Conservation (phyloP, 176 grass and related monocot genomes). For the Coix lacrymajobi region DNA sequence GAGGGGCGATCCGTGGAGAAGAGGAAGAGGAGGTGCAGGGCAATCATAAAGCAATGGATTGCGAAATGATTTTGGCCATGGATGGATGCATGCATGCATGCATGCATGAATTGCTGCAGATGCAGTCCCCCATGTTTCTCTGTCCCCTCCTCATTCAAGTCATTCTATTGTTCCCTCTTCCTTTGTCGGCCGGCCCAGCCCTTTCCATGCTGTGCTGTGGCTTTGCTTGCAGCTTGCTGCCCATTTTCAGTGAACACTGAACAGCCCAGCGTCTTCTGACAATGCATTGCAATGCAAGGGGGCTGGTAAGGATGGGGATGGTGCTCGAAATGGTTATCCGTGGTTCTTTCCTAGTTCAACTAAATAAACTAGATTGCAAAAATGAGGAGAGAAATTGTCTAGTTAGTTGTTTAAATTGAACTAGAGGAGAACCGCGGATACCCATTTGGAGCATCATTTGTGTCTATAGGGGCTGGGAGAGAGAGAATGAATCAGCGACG, state of each 20-base stretch:
- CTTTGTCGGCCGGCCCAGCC: constrained; percentile 39
- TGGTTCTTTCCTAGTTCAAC: too few species aligned
- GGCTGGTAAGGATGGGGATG: too few species aligned
- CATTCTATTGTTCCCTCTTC: constrained; percentile 60
- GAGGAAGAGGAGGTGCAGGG: background rate
- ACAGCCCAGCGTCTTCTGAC: constrained; percentile 8
- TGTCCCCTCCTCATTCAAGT: constrained; percentile 61
- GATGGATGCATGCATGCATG: background rate
- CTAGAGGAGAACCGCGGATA: too few species aligned
- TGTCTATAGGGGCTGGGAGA: background rate
- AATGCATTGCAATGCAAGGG: too few species aligned
- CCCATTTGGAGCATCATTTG: too few species aligned
- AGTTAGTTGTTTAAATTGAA: too few species aligned
- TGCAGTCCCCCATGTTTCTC: constrained; percentile 51
- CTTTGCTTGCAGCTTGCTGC: too few species aligned
- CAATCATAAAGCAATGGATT: constrained; percentile 89
- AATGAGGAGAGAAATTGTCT: too few species aligned
- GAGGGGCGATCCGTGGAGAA: background rate
- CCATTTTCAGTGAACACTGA: too few species aligned
- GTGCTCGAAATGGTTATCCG: too few species aligned
- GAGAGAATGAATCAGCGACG: too few species aligned
- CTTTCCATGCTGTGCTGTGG: background rate
- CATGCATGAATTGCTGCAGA: background rate
- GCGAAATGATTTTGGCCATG: constrained; percentile 61
- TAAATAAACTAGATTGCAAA: too few species aligned